Conservation (phyloP, 179 eudicot species). For the Corrigiola litoralis region DNA sequence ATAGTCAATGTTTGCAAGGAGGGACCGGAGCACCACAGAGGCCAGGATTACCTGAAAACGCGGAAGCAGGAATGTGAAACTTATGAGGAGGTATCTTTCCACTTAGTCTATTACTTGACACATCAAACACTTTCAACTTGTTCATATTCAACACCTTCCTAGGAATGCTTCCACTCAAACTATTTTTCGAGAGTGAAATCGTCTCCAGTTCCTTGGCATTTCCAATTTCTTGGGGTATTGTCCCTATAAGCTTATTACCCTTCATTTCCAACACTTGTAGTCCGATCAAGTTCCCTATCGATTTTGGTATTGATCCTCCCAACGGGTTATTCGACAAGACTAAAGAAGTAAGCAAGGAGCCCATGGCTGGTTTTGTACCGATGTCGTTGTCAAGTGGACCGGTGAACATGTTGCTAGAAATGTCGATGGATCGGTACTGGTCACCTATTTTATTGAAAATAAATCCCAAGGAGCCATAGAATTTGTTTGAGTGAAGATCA, state of each 20-base stretch:
- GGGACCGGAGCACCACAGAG: constrained; percentile 33
- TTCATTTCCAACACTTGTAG: constrained; percentile 40
- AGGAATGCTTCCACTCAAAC: constrained; percentile 52
- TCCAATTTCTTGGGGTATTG: constrained; percentile 47
- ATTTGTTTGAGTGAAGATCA: constrained; percentile 64
- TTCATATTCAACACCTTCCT: constrained; percentile 37
- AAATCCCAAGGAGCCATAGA: constrained; percentile 35
- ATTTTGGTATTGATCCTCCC: constrained; percentile 54
- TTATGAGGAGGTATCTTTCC: constrained; percentile 54
- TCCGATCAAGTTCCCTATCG: constrained; percentile 45
- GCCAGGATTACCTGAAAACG: constrained; percentile 26
- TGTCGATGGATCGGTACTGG: constrained; percentile 48
- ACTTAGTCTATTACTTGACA: constrained; percentile 53
- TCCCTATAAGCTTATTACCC: constrained; percentile 34
- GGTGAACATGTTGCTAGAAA: constrained; percentile 47
- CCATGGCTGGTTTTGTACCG: constrained; percentile 39
- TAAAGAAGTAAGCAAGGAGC: constrained; percentile 31
- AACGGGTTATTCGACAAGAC: constrained; percentile 50
- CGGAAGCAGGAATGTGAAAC: constrained; percentile 21
- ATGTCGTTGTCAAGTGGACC: constrained; percentile 42
- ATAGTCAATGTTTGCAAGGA: constrained; percentile 17
- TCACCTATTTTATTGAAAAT: constrained; percentile 29
- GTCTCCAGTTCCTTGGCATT: constrained; percentile 37
- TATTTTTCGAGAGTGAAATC: constrained; percentile 43
- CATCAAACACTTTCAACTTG: constrained; percentile 44